These are phyloP conservation scores for Graphium sp. DNA, from an alignment of 2,329 filamentous ascomycete species.

Conservation along the genomic window DNA sequence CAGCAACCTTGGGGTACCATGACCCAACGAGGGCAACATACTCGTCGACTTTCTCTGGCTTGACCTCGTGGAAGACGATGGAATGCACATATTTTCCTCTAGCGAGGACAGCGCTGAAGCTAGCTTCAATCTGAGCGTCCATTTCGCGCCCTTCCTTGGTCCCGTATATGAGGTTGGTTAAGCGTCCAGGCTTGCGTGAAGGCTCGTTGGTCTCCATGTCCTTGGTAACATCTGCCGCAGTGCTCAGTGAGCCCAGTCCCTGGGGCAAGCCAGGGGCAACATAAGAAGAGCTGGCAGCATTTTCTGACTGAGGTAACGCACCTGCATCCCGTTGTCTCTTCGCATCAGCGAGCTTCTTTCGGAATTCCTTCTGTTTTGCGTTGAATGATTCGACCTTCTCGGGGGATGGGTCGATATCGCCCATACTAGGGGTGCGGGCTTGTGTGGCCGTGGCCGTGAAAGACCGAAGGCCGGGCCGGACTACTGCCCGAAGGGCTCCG, in stretches of 20 bases:
- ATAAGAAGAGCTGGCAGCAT: constrained; percentile 23
- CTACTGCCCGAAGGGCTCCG: constrained; percentile 21
- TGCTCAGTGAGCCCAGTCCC: constrained; percentile 44
- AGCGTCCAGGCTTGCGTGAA: constrained; percentile 51
- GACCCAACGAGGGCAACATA: constrained; percentile 78
- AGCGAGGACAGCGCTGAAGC: constrained; percentile 87
- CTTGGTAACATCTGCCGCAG: constrained; percentile 24
- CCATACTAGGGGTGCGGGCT: constrained; percentile 53
- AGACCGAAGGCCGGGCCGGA: constrained; percentile 32
- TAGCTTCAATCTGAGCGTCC: constrained; percentile 89
- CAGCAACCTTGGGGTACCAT: constrained; percentile 87
- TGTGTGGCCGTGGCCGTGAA: constrained; percentile 36
- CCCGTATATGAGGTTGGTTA: constrained; percentile 88
- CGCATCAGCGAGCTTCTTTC: constrained; percentile 60
- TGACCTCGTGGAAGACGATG: constrained; percentile 91
- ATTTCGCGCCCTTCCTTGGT: constrained; percentile 89
- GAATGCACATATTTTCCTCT: constrained; percentile 97
- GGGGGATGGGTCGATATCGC: constrained; percentile 56
- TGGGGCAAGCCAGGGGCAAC: too few species aligned
- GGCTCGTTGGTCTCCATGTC: constrained; percentile 22
- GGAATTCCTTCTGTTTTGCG: constrained; percentile 70
- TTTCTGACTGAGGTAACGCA: constrained; percentile 30
- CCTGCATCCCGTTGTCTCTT: constrained; percentile 77
- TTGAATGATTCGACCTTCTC: constrained; percentile 63
- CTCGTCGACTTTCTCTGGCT: constrained; percentile 88